Evolutionary conservation across 78 protist species (phyloP).

Genomic region (Polysphondylium violaceum): DNA sequence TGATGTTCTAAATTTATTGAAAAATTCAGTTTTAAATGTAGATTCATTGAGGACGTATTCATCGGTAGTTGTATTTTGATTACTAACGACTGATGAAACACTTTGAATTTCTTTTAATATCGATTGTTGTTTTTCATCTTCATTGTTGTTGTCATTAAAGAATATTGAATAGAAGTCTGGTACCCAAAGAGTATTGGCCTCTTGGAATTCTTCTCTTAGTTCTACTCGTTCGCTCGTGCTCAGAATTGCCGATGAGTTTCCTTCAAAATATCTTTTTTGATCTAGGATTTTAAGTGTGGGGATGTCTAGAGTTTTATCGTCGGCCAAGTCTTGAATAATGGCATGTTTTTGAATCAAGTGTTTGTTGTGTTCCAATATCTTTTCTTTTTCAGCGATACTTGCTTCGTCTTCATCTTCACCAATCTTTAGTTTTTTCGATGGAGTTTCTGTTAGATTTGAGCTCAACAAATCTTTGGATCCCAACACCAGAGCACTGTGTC

Average conservation of each 20-base stretch:
- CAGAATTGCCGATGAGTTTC: neutral
- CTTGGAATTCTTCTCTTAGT: neutral
- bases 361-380: slow-evolving; percentile 18
- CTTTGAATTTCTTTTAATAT: neutral
- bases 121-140: neutral
- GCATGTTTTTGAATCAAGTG: slow-evolving; percentile 9
- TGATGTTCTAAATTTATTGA: neutral
- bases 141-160: neutral
- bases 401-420: slow-evolving; percentile 19
- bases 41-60: slow-evolving; percentile 4
- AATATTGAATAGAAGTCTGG: neutral
- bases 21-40: slow-evolving; percentile 22
- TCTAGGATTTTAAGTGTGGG: slow-evolving; percentile 43
- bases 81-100: neutral
- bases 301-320: neutral
- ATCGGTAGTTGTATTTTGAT: neutral
- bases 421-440: too few relatives aligned
- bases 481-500: slow-evolving; percentile 64
- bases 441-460: too few relatives aligned
- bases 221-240: neutral
- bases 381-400: slow-evolving; percentile 10
- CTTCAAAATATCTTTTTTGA: slow-evolving; percentile 70
- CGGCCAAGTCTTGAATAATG: slow-evolving; percentile 4
- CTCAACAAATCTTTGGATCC: slow-evolving; percentile 56
- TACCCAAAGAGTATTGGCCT: neutral